Evolutionary conservation across 1,284 basidiomycete genomes (phyloP), one percentile per base, ranked within the genome.

Genomic region (Hortiboletus rubellus): DNA sequence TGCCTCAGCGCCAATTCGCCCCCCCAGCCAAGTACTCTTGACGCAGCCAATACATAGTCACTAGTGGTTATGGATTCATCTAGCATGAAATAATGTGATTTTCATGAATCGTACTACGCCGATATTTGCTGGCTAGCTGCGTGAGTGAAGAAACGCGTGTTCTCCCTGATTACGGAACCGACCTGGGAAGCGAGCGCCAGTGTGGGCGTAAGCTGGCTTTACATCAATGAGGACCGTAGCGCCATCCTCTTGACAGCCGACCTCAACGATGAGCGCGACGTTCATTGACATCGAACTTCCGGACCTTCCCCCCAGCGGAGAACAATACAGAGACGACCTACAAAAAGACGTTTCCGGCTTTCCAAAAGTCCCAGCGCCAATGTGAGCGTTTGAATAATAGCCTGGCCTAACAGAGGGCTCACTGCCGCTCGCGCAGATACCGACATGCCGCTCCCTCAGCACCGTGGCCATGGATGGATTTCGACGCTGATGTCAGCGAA

Each of bases 391-490:
- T 33, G 18, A 15, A 27, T 9, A 7, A 37, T 48, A n/a, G n/a
- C 17, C 7, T 22, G n/a, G 15, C 7, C 27, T 14, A 45, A 31
- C 41, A 40, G 17, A 51, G 12, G n/a, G 2, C 50, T 55, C 42
- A 53, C 49, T 27, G 45, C 41, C 18, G 6, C 52, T 49, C 38
- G 41, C 17, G 3, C 45, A 71, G 69, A 61, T 71, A 73, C 48
- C 72, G 72, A 34, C 74, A 74, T 63, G 73, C 74, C 3, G 62
- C 66, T 6, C 72, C 74, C 10, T 74, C 73, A 38, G 72, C 70
- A 1, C 74, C 72, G 5, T 74, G 72, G 74, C 72, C 74, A n/a
- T 74, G 74, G 74, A 72, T 74, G 60, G 61, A 76, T 50, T 66
- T 76, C 7, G 62, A 66, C 18, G 46, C 14, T 2, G 72, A 74